Evolutionary conservation across 176 grass and related monocot species (phyloP), one percentile per base, ranked within the genome.

Genomic region (Bromus sterilis): DNA sequence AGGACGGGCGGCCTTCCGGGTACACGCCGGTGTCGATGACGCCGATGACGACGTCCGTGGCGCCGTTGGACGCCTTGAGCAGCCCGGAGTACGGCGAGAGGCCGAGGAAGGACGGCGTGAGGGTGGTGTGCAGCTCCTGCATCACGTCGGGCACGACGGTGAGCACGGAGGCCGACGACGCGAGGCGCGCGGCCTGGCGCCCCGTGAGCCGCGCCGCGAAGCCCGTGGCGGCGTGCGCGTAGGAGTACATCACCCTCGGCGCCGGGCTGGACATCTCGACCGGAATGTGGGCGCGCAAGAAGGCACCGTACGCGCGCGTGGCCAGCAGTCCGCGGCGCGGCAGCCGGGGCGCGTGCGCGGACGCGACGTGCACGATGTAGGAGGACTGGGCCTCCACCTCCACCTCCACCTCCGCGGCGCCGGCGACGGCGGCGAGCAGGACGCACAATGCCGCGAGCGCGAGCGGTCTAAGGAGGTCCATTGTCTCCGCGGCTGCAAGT

Each of bases 171-270:
- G 70, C 64, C 56, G 83, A 71, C 0, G 82, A 28, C 7, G 21
- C 74, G 39, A 97, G 77, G 40, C 33, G 78, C 7, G 31, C 74
- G 14, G 87, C 92, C 71, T 94, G 89, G 23, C 56, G 42, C 6
- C 2, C 21, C 23, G 84, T 92, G 6, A 95, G 84, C 6, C 82
- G 28, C 7, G 79, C 84, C 6, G 85, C 87, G 68, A 89, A 95
- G 0, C 88, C 88, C 4, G 85, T 83, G 13, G 66, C 29, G 35
- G 86, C 64, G 26, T 71, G 71, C 36, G 25, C 57, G 79, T 90
- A 90, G 15, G 83, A 29, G 88, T 83, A 56, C 5, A 80, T 66
- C 5, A 75, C 5, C 8, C 53, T 32, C 7, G 86, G 80, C 2
- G 10, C 74, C 3, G 80, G 73, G 35, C 9, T 46, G 49, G 24